Base-by-base conservation (phyloP, 768 basidiomycete genomes). In the Lactarius sanguifluus region DNA sequence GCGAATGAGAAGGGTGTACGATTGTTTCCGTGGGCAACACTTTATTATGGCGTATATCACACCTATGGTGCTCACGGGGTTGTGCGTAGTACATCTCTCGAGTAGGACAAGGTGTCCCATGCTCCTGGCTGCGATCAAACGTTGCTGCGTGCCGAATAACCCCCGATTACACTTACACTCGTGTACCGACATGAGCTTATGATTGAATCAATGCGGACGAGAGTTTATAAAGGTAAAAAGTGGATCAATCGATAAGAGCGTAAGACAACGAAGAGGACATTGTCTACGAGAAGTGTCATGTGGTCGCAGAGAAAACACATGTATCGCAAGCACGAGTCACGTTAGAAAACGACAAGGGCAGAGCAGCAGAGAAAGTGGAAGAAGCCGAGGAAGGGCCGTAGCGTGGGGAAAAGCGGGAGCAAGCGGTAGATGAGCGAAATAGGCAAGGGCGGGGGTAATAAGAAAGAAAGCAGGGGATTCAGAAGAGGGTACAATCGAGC, bases 211-310 rank as follows among this genome's bases (percentile, higher is more conserved):
- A 30, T 34, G 50, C 40, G 47, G 38, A 28, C 30, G 28, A 8
- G 57, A 32, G 25, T 62, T 62, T 61, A 50, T 47, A 62, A 62
- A 66, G 52, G 58, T 28, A 58, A 54, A 59, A 60, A 36, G 10
- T 54, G 58, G n/a, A 57, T 38, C n/a, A 3, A 63, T 67, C 62
- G 66, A 67, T 67, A 64, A 67, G 62, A 55, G 23, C 5, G 18
- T 43, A n/a, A 28, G 32, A 50, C n/a, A 25, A 50, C 23, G 10
- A 13, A 13, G 38, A 55, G 38, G 2, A 55, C 38, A 13, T 36
- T 32, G 34, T 36, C 43, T 45, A 16, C 41, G 28, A 55, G 38
- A 36, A 34, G 20, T 15, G 30, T 59, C 50, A 54, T 55, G 38
- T 32, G 38, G 47, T 18, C 2, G n/a, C 13, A 18, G 30, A n/a